phyloP scores from a whole-genome alignment of 2,329 filamentous ascomycete genomes.

The Cladosporium oxysporum region DNA sequence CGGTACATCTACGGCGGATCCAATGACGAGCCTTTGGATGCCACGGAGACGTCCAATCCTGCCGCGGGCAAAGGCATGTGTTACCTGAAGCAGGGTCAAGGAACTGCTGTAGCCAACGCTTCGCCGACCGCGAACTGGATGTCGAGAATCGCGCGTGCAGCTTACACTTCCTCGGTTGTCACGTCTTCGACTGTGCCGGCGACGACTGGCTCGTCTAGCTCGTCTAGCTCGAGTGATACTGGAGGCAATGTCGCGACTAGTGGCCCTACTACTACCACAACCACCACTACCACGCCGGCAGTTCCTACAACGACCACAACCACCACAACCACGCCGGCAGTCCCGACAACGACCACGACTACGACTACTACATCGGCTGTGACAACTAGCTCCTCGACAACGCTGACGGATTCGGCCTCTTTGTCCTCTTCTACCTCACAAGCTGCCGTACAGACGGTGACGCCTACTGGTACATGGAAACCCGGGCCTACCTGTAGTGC shows the following conservation, averaged over 20 bases:
- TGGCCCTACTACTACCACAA: background rate
- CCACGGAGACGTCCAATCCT: background rate
- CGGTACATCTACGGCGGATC: background rate
- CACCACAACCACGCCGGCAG: background rate
- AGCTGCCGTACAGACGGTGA: background rate
- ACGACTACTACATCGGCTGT: background rate
- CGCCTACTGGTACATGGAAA: background rate
- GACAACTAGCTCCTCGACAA: background rate
- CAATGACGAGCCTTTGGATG: background rate
- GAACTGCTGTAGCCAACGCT: background rate
- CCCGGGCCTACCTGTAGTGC: background rate
- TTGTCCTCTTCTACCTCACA: background rate
- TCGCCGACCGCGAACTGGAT: background rate
- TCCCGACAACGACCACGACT: background rate
- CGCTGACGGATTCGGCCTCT: background rate
- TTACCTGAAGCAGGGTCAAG: background rate
- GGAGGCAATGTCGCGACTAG: background rate
- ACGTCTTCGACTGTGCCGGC: background rate
- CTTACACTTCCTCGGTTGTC: background rate
- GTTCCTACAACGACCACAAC: no score
- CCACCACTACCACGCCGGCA: background rate
- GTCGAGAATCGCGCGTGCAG: background rate
- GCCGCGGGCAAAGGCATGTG: background rate
- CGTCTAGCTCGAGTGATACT: background rate
- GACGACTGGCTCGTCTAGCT: background rate